Evolutionary conservation across 2,329 filamentous ascomycete genomes (phyloP), one percentile per base, ranked within the genome.

Genomic region (Aspergillus sp.): DNA sequence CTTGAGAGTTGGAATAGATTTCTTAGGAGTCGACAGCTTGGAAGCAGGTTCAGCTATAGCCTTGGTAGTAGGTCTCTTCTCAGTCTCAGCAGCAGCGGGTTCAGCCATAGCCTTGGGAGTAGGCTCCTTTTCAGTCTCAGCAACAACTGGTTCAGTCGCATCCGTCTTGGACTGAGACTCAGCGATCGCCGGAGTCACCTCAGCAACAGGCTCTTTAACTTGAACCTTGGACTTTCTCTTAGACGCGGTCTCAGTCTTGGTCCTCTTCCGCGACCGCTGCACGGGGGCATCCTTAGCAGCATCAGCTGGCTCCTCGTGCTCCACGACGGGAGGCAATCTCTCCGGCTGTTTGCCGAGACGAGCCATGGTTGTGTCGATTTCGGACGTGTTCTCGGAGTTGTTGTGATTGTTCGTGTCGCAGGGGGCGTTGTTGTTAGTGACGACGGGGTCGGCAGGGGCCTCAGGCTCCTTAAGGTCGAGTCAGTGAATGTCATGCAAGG

Each of bases 241-340:
- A 30, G 51, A 39, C 2, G 21, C 23, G 12, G 51, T 39, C n/a
- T 41, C 36, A n/a, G 36, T 5, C 13, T 39, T 39, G 32, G 47
- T 19, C 25, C 8, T 50, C 47, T 50, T 50, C 15, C 25, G 25
- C 25, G 47, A 6, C 23, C 25, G 47, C 25, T 30, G 25, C 28
- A 21, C 59, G 41, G 47, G 25, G 19, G 12, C 21, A 50, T 50
- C 15, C 15, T 32, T 13, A 47, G 74, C 73, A 38, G 74, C 63
- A 49, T 68, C 70, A 12, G 75, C 73, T 62, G 76, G 76, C 59
- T 81, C 79, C 54, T 81, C 80, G 65, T 76, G 73, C 73, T 85
- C 82, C 53, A 76, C 66, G 19, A 84, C 74, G n/a, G 79, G 73
- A 17, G 75, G 65, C 32, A 85, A 62, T 74, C 78, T 43, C 58